A percentile compares a stretch with the other conserved stretches of the same genome.
Evolutionary conservation across 2,329 filamentous ascomycete genomes (phyloP).

Genomic region (Blumeria graminis): DNA sequence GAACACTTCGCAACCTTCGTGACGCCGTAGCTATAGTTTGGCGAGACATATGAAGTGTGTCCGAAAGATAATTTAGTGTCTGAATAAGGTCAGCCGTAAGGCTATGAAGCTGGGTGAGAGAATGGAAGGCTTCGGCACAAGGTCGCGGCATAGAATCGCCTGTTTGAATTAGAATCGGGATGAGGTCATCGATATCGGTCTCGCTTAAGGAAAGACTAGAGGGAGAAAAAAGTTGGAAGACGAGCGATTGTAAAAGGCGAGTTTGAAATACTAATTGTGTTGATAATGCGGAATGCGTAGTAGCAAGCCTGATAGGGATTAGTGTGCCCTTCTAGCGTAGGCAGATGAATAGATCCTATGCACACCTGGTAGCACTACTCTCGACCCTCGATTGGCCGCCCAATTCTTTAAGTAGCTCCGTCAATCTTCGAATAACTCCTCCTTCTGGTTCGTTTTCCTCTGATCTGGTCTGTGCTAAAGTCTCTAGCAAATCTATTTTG

Average conservation of each 20-base stretch:
- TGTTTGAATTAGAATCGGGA: slow-evolving; percentile 41
- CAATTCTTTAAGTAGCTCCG: slow-evolving; percentile 45
- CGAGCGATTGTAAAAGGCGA: slow-evolving; percentile 48
- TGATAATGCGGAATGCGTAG: slow-evolving; percentile 48
- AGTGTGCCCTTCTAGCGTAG: not conserved
- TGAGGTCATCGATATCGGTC: slow-evolving; percentile 42
- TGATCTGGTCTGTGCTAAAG: slow-evolving; percentile 37
- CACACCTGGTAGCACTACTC: slow-evolving; percentile 44
- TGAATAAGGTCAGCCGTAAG: slow-evolving; percentile 52
- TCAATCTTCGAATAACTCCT: slow-evolving; percentile 41
- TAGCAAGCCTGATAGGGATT: slow-evolving; percentile 34
- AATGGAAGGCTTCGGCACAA: slow-evolving; percentile 35
- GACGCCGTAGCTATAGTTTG: slow-evolving; percentile 68
- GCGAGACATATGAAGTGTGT: slow-evolving; percentile 81
- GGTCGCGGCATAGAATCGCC: slow-evolving; percentile 42
- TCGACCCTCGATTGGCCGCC: slow-evolving; percentile 50
- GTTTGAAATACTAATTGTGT: slow-evolving; percentile 55
- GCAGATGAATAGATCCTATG: slow-evolving; percentile 1
- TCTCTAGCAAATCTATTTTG: slow-evolving; percentile 49
- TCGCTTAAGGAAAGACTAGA: slow-evolving; percentile 35
- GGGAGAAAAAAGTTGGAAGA: slow-evolving; percentile 46
- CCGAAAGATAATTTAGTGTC: slow-evolving; percentile 64
- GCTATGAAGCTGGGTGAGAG: slow-evolving; percentile 41
- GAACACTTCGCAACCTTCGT: slow-evolving; percentile 54
- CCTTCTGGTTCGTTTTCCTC: slow-evolving; percentile 39